Evolutionary conservation across 2,329 filamentous ascomycete species (phyloP), one percentile per base, ranked within the genome.

Genomic region (Mycosphaerella arachidis): DNA sequence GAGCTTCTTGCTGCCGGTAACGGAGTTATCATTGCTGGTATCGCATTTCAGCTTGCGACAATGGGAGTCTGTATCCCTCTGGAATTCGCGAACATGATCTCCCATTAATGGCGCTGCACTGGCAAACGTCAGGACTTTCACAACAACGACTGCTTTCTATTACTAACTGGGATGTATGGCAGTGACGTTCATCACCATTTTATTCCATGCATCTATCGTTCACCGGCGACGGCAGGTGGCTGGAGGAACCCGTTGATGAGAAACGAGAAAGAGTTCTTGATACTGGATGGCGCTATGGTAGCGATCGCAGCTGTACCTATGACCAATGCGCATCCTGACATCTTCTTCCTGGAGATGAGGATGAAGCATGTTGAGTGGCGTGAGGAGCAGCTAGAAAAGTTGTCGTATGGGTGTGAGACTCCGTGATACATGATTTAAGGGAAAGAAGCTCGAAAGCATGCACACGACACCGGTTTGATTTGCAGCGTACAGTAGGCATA

Each of bases 161-260:
- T 76, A 76, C 12, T 88, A 87, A 71, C 71, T 86, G 5, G 68
- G 67, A n/a, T 83, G 81, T 10, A 76, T 88, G 18, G 70, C 75
- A 1, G 71, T 87, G 1, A 80, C 85, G 1, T 86, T 85, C n/a
- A 55, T 88, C 12, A 81, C 80, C 68, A 86, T 90, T 68, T 89
- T 65, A 83, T 84, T 66, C 78, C 88, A 29, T 86, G 83, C 67
- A 81, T 86, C 48, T 90, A 86, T 73, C 82, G 87, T 70, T 71
- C 81, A 6, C 78, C 79, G 4, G 79, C 81, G 65, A 80, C 81
- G 79, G 76, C 78, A 4, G 78, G 78, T 27, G 79, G 79, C 4
- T 81, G 79, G 79, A 78, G 78, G 24, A 77, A 75, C 51, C 68
- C 72, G 0, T 63, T 80, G 46, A 80, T 80, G 78, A 74, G 74